phyloP scores from a whole-genome alignment of 2,329 filamentous ascomycete species.

The Gnomoniopsis smithogilvyi region DNA sequence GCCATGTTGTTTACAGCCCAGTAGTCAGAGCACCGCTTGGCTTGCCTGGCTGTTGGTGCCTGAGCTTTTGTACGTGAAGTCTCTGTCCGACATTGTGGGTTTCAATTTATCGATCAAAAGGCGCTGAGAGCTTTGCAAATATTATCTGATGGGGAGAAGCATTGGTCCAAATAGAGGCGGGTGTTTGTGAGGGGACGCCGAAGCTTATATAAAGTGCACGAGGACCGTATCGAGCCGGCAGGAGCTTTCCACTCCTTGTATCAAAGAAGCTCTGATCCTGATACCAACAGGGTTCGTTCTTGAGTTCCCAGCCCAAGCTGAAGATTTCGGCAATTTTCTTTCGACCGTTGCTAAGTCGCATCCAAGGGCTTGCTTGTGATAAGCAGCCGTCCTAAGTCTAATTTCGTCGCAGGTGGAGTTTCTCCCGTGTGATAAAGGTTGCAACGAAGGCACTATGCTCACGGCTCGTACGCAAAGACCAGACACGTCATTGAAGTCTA shows the following conservation, averaged over 20 bases:
- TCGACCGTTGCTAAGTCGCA: no score
- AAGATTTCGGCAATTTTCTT: no score
- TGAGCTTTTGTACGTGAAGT: slow-evolving; percentile 42
- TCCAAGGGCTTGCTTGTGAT: no score
- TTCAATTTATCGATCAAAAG: not conserved
- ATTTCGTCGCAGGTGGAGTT: no score
- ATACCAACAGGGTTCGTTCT: not conserved
- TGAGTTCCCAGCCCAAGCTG: not conserved
- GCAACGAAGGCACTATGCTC: no score
- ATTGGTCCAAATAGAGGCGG: no score
- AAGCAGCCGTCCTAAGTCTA: no score
- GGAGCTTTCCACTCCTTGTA: slow-evolving; percentile 2
- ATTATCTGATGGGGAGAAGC: not conserved
- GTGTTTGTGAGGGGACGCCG: not conserved
- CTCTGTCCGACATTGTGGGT: slow-evolving; percentile 18
- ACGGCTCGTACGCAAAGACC: no score
- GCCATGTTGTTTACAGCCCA: not conserved
- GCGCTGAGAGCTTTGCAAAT: not conserved
- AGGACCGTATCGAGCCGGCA: not conserved
- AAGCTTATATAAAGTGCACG: not conserved
- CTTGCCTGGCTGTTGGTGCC: slow-evolving; percentile 62
- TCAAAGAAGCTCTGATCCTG: not conserved
- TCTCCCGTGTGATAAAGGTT: no score
- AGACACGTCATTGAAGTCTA: no score
- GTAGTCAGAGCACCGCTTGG: not conserved